Percentiles rank a stretch among this genome's conserved stretches.
Conservation (phyloP, 257 asterid species). For the Gentiana dahurica region DNA sequence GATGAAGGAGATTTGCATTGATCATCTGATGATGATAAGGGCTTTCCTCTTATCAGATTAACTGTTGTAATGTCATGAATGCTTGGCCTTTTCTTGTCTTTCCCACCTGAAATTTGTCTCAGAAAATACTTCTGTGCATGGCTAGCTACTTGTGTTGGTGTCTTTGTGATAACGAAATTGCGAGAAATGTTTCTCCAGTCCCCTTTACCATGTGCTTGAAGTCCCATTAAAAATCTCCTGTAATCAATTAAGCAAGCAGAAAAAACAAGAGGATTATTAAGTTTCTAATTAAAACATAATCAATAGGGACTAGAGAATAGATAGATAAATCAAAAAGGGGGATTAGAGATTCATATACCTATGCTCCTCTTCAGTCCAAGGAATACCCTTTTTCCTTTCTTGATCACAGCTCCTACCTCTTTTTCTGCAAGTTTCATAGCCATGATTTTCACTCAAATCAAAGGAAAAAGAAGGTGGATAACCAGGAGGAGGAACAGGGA, state of each 20-base stretch:
- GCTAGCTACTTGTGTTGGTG: constrained; percentile 87
- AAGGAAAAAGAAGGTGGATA: constrained; percentile 31
- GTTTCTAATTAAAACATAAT: neutral
- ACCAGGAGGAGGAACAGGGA: constrained; percentile 30
- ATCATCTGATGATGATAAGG: constrained; percentile 6
- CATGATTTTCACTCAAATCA: constrained; percentile 31
- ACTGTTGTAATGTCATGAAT: constrained; percentile 69
- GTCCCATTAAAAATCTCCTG: constrained; percentile 65
- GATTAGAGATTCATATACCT: constrained; percentile 23
- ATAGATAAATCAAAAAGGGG: too few relatives aligned
- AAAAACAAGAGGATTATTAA: neutral
- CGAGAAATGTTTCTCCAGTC: constrained; percentile 78
- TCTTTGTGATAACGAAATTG: constrained; percentile 57
- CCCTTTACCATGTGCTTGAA: constrained; percentile 63
- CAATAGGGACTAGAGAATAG: too few relatives aligned
- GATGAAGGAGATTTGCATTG: neutral
- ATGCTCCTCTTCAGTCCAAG: constrained; percentile 92
- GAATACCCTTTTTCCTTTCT: constrained; percentile 62
- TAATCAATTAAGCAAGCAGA: neutral
- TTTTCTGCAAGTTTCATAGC: constrained; percentile 35
- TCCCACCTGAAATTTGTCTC: constrained; percentile 53
- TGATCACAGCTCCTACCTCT: constrained; percentile 46
- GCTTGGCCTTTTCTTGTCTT: constrained; percentile 73
- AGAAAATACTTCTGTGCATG: constrained; percentile 83
- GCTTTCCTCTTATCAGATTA: constrained; percentile 13